A percentile compares a stretch with the other conserved stretches of the same genome.
Evolutionary conservation across 2,329 filamentous ascomycete species (phyloP).

Genomic region (Penicillium sp.): DNA sequence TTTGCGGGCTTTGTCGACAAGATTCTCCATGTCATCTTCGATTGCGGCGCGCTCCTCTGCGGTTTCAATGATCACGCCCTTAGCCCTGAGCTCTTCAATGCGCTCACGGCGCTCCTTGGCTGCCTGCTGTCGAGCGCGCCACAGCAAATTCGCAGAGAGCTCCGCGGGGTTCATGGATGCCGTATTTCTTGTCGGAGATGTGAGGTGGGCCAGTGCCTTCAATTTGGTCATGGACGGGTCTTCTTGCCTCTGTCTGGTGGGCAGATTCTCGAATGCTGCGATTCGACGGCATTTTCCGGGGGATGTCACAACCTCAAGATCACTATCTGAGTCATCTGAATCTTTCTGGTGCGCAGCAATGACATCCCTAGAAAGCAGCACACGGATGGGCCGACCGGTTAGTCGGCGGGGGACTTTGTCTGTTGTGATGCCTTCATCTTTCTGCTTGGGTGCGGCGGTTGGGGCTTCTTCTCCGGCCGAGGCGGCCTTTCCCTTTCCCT

Average conservation of each 20-base stretch:
- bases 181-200: conserved; percentile 53
- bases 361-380: conserved; percentile 41
- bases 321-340: conserved; percentile 49
- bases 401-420: conserved; percentile 26
- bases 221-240: conserved; percentile 60
- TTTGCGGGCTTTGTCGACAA: conserved; percentile 76
- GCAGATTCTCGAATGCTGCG: conserved; percentile 67
- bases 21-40: conserved; percentile 77
- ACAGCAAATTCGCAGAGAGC: conserved; percentile 64
- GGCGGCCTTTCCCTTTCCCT: conserved; percentile 22
- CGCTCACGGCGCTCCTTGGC: conserved; percentile 71
- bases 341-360: conserved; percentile 35
- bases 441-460: conserved; percentile 9
- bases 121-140: conserved; percentile 75
- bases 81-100: conserved; percentile 70
- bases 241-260: conserved; percentile 60
- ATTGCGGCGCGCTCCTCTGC: conserved; percentile 81
- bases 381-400: conserved; percentile 35
- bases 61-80: conserved; percentile 77
- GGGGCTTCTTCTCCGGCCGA: conserved; percentile 12
- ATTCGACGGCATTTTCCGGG: conserved; percentile 43
- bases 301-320: conserved; percentile 60
- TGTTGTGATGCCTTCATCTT: conserved; percentile 23
- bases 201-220: conserved; percentile 70
- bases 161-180: conserved; percentile 64